Base-by-base conservation (phyloP, 139 green algal species). In the Tetraselmis chui region DNA sequence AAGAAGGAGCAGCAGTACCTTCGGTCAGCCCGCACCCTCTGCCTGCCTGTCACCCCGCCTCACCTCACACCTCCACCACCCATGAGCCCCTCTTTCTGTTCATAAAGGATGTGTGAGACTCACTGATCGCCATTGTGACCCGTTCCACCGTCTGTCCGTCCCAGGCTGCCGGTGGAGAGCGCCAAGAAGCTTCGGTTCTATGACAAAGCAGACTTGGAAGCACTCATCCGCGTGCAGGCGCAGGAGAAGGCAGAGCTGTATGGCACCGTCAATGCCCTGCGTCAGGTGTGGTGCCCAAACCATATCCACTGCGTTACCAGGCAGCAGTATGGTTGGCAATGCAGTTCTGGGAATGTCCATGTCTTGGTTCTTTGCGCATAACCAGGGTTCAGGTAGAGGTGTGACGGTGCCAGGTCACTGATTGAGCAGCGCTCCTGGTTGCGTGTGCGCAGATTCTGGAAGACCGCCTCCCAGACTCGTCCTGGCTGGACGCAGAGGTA, bases 111-210 rank as follows among this genome's bases (percentile, higher is more conserved):
- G n/a, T n/a, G n/a, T n/a, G n/a, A n/a, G n/a, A n/a, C n/a, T n/a
- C n/a, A n/a, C n/a, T n/a, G n/a, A n/a, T n/a, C n/a, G n/a, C n/a
- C n/a, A n/a, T n/a, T n/a, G n/a, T n/a, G n/a, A n/a, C n/a, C n/a
- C n/a, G n/a, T n/a, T n/a, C n/a, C n/a, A n/a, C n/a, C n/a, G n/a
- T n/a, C n/a, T n/a, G n/a, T 80, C 24, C 28, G 32, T 28, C 80
- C 2, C 75, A 83, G 85, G 31, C 75, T 92, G 31, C 90, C 88
- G 1, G 29, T 94, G 0, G 90, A 94, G 24, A 89, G 81, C 28
- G 89, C 89, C 0, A 85, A 84, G 45, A 91, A 91, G 77, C 85
- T 94, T 75, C 84, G 88, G 23, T 94, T 87, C 85, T 94, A 90
- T 82, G 91, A 94, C 81, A 89, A 90, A 2, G 80, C 80, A 1